Evolutionary conservation across 768 basidiomycete genomes (phyloP).

Genomic region (Termitomyces bulborhizus): DNA sequence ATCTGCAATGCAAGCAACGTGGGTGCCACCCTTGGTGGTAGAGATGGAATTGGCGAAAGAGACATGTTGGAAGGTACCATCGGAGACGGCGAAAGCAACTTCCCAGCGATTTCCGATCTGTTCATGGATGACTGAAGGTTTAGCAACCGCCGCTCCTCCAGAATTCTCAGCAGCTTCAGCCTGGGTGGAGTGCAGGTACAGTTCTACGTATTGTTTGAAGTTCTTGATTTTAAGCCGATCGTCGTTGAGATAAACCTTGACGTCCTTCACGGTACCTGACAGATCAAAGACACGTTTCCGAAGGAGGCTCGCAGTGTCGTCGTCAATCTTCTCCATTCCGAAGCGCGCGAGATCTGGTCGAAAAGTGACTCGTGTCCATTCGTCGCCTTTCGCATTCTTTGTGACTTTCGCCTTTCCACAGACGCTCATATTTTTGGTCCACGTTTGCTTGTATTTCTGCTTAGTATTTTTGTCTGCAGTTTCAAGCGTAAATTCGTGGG

Average conservation of each 20-base stretch:
- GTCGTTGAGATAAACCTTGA: constrained; percentile 93
- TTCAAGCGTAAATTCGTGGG: constrained; percentile 91
- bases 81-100: constrained; percentile 89
- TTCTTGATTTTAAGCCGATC: constrained; percentile 88
- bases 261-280: constrained; percentile 89
- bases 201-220: constrained; percentile 96
- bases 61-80: constrained; percentile 88
- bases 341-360: constrained; percentile 89
- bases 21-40: constrained; percentile 94
- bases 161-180: constrained; percentile 63
- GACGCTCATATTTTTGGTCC: constrained; percentile 89
- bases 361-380: constrained; percentile 91
- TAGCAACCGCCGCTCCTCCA: constrained; percentile 73
- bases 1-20: constrained; percentile 80
- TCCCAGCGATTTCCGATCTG: constrained; percentile 84
- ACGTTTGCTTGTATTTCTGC: constrained; percentile 94
- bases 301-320: constrained; percentile 83
- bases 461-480: constrained; percentile 83
- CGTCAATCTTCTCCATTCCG: constrained; percentile 87
- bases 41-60: constrained; percentile 98
- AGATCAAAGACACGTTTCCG: constrained; percentile 95
- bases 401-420: constrained; percentile 91
- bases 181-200: constrained; percentile 79
- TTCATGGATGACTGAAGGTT: constrained; percentile 81
- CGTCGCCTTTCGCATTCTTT: constrained; percentile 80